A percentile compares a stretch with the other conserved stretches of the same genome.
phyloP scores from a whole-genome alignment of 208 protist species.

The Leptomonas pyrrhocoris region DNA sequence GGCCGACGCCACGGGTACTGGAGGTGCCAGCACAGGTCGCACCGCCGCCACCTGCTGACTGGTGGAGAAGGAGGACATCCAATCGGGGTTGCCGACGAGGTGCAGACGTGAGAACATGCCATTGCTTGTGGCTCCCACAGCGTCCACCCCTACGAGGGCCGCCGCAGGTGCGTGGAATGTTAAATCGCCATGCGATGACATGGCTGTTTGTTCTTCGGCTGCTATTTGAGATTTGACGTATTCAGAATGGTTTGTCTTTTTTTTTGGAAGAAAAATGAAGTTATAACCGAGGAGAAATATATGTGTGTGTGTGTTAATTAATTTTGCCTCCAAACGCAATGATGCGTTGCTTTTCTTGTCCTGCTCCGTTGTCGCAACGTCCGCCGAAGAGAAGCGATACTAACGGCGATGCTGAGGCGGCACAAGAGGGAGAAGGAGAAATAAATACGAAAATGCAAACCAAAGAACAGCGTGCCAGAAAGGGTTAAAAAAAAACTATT shows the following conservation, averaged over 20 bases:
- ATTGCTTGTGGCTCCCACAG: constrained; percentile 8
- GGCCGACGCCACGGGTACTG: constrained; percentile 20
- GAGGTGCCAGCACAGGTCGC: constrained; percentile 18
- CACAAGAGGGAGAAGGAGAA: too few species aligned
- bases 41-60: constrained; percentile 22
- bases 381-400: neutral
- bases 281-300: too few species aligned
- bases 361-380: too few species aligned
- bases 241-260: too few species aligned
- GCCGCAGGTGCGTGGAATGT: constrained; percentile 22
- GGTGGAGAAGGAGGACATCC: constrained; percentile 53
- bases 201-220: constrained; percentile 1
- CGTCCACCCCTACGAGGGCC: constrained; percentile 4
- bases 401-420: too few species aligned
- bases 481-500: neutral
- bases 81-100: constrained; percentile 59
- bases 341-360: neutral
- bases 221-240: too few species aligned
- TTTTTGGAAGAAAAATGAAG: too few species aligned
- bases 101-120: constrained; percentile 47
- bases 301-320: too few species aligned
- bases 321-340: too few species aligned
- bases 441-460: neutral
- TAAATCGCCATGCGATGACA: constrained; percentile 18
- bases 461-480: constrained; percentile 2